phyloP scores from a whole-genome alignment of 495 filamentous ascomycete genomes.

The Cairneyella variabilis region DNA sequence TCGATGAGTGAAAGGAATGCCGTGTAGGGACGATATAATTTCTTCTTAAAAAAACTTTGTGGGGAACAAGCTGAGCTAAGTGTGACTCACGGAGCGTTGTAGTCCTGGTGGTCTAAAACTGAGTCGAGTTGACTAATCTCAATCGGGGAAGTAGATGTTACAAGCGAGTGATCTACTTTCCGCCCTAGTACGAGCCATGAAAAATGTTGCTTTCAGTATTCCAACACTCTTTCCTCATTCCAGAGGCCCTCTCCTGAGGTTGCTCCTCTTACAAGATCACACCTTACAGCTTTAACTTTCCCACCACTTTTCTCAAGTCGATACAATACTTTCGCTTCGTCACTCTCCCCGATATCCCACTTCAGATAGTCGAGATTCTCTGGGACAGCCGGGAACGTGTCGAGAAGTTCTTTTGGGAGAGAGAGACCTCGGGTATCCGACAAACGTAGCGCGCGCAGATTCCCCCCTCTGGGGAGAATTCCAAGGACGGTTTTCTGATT shows the following conservation, averaged over 20 bases:
- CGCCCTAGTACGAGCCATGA: too few species aligned
- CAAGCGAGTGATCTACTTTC: too few species aligned
- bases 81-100: too few species aligned
- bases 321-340: background rate
- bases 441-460: background rate
- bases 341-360: conserved; percentile 3
- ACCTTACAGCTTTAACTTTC: background rate
- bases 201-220: too few species aligned
- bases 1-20: too few species aligned
- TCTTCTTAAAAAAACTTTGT: too few species aligned
- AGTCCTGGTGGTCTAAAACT: too few species aligned
- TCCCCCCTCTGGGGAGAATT: background rate
- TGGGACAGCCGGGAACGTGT: background rate
- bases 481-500: background rate
- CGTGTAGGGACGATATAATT: too few species aligned
- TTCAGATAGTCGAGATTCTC: background rate
- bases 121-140: too few species aligned
- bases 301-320: background rate
- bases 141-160: too few species aligned
- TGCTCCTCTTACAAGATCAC: background rate
- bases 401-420: background rate
- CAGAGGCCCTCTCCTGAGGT: background rate
- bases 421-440: background rate
- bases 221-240: background rate
- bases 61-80: too few species aligned